Evolutionary conservation across 1,139 yeast genomes (phyloP).

Genomic region (Suhomyces wounanorum): DNA sequence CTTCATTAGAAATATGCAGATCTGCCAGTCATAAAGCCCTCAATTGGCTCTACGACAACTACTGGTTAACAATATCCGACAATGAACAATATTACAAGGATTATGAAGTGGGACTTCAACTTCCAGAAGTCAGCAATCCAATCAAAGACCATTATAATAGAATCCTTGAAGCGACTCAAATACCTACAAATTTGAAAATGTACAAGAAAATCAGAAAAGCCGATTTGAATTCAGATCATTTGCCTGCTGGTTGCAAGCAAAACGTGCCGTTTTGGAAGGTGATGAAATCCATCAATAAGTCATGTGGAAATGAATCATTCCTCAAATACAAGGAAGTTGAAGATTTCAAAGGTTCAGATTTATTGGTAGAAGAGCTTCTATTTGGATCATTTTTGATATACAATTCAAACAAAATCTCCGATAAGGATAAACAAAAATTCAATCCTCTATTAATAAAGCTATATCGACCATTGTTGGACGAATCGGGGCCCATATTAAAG

Average conservation of each 20-base stretch:
- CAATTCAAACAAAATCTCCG: conserved; percentile 22
- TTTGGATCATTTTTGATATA: conserved; percentile 33
- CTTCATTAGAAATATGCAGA: conserved; percentile 68
- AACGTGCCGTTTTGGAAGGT: conserved; percentile 43
- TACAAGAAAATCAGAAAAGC: conserved; percentile 48
- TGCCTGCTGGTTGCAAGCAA: conserved; percentile 32
- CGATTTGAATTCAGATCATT: conserved; percentile 41
- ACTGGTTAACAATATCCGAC: conserved; percentile 59
- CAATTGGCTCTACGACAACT: conserved; percentile 71
- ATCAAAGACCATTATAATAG: conserved; percentile 2
- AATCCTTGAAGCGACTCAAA: conserved; percentile 6
- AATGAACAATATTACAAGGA: conserved; percentile 28
- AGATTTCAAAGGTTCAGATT: conserved; percentile 12
- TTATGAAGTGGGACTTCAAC: conserved; percentile 4
- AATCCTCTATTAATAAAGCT: conserved; percentile 32
- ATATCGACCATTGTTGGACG: conserved; percentile 37
- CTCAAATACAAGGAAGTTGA: conserved; percentile 5
- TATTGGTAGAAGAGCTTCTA: conserved; percentile 20
- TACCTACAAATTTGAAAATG: conserved; percentile 24
- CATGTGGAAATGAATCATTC: conserved; percentile 1
- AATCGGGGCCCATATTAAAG: conserved; percentile 28
- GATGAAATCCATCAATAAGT: conserved; percentile 20
- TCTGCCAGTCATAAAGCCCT: conserved; percentile 61
- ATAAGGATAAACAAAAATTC: conserved; percentile 24
- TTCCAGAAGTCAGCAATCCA: neutral